Percentiles rank a stretch among this genome's conserved stretches.
phyloP scores from a whole-genome alignment of 306 rosid genomes.

The Abrus precatorius region DNA sequence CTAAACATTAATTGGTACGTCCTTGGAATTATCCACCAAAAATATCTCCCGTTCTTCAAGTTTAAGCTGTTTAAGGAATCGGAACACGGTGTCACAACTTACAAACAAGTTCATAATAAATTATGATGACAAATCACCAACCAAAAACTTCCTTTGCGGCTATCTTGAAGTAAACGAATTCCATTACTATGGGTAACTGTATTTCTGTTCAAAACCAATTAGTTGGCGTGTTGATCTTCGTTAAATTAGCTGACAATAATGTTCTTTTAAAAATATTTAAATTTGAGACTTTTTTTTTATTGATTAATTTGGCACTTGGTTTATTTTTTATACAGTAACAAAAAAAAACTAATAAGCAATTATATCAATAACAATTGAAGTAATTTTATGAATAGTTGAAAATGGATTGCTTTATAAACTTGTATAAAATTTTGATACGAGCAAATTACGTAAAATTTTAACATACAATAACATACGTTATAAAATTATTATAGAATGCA shows the following conservation, averaged over 20 bases:
- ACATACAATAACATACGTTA: no score
- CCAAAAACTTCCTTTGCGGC: conserved; percentile 10
- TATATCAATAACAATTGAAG: no score
- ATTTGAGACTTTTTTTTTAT: no score
- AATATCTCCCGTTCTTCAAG: not conserved
- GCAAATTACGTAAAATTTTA: no score
- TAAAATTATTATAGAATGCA: no score
- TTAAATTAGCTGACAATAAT: not conserved
- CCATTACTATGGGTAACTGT: not conserved
- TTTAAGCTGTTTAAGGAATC: conserved; percentile 13
- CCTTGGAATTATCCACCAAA: not conserved
- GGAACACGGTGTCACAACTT: not conserved
- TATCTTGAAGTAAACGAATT: conserved; percentile 14
- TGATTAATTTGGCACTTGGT: no score
- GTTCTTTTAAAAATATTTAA: no score
- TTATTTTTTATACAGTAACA: no score
- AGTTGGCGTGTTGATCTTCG: not conserved
- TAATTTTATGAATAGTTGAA: no score
- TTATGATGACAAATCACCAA: conserved; percentile 33
- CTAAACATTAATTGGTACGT: not conserved
- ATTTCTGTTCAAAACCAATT: not conserved
- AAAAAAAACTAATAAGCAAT: not conserved
- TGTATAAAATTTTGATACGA: no score
- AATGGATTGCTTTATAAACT: no score
- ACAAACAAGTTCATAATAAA: not conserved